Evolutionary conservation across 176 grass and related monocot species (phyloP).

Genomic region (Melocanna baccifera): DNA sequence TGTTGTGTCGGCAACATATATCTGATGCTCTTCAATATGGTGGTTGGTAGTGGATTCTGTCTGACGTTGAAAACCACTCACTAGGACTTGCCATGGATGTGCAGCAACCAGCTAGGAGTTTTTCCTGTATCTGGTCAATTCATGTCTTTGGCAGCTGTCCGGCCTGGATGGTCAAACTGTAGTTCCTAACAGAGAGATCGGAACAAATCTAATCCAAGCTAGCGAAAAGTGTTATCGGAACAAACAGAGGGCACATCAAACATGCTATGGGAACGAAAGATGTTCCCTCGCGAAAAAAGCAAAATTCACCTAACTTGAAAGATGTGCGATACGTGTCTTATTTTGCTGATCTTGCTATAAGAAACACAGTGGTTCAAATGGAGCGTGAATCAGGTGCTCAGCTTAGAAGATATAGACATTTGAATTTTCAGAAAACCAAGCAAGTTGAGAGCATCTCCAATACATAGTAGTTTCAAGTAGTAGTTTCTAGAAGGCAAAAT

Average conservation of each 20-base stretch:
- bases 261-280: background rate
- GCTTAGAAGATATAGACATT: background rate
- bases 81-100: background rate
- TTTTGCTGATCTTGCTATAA: background rate
- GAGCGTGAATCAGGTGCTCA: background rate
- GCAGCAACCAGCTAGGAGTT: background rate
- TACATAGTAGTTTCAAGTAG: too few relatives aligned
- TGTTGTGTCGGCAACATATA: conserved; percentile 2
- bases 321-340: background rate
- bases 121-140: background rate
- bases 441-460: background rate
- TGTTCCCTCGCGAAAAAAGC: background rate
- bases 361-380: background rate
- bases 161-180: background rate
- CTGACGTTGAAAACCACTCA: background rate
- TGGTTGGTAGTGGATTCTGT: conserved; percentile 9
- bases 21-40: conserved; percentile 22
- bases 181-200: background rate
- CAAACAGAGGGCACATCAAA: background rate
- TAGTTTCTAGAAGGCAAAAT: too few relatives aligned
- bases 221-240: background rate
- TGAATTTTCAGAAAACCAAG: background rate
- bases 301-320: background rate
- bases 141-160: background rate
- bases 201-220: background rate